Base-by-base conservation (phyloP, 768 basidiomycete genomes). In the Infundibulicybe gibba region DNA sequence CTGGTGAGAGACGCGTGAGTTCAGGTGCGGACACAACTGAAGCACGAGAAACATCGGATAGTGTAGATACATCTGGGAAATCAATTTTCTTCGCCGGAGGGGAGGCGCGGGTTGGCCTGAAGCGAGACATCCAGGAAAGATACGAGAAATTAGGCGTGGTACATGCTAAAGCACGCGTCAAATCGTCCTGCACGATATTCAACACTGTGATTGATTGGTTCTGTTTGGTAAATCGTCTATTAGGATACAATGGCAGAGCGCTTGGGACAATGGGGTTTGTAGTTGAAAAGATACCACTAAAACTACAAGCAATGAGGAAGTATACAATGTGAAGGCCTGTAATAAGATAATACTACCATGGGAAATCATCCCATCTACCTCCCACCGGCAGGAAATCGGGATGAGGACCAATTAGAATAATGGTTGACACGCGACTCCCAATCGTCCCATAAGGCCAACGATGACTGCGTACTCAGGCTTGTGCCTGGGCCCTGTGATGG, bases 71-170 rank as follows among this genome's bases (percentile, higher is more conserved):
- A 38, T 14, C 35, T 38, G 61, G 25, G 8, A 25, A 25, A 25
- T 25, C 25, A 25, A 3, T 25, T 25, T 25, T 25, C 25, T 25
- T 25, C 25, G 67, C 59, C 15, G 75, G 75, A 33, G 78, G 71
- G 21, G 79, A 79, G 13, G 75, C 68, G 41, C 73, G 70, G 14
- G 66, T 61, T 10, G 79, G 77, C 43, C 64, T 70, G 54, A 79
- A 78, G 3, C 60, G 63, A 50, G 66, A 62, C 79, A 79, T 78
- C 32, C 30, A 42, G 42, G 38, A 32, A 25, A 15, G 20, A 33
- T 32, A 32, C 25, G 25, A 43, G 12, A 20, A 31, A 43, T 31
- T 14, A 32, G 42, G 2, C 34, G 25, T 43, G 42, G 16, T 16
- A 10, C 6, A 25, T 25, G 25, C 25, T 25, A 25, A 25, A 25